Percentiles rank a stretch among this genome's conserved stretches.
Evolutionary conservation across 192 early-diverging fungal genomes (phyloP).

Genomic region (Linnemannia schmuckeri): DNA sequence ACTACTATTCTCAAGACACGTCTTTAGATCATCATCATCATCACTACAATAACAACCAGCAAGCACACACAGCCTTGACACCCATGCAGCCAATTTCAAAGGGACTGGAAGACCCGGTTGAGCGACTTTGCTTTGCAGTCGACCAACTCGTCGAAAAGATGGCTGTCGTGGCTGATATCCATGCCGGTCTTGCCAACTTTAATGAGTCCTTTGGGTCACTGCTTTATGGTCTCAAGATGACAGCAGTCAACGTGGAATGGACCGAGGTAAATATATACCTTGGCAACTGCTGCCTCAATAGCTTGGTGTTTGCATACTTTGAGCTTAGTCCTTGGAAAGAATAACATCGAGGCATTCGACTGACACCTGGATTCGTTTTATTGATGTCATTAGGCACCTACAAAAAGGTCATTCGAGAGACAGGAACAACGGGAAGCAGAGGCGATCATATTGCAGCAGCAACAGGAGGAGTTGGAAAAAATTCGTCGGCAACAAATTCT

Average conservation of each 20-base stretch:
- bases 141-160: slow-evolving; percentile 49
- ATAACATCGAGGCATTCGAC: not conserved
- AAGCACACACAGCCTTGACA: not conserved
- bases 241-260: slow-evolving; percentile 41
- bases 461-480: slow-evolving; percentile 48
- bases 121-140: slow-evolving; percentile 25
- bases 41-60: slow-evolving; percentile 1
- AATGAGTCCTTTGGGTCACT: slow-evolving; percentile 54
- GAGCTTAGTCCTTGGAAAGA: not conserved
- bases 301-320: not conserved
- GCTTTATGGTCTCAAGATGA: slow-evolving; percentile 52
- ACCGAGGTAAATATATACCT: slow-evolving; percentile 27
- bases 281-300: not conserved
- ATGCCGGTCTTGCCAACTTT: slow-evolving; percentile 45
- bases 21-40: slow-evolving; percentile 2
- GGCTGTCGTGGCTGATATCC: slow-evolving; percentile 43
- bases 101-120: slow-evolving; percentile 27
- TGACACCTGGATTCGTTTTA: not conserved
- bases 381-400: slow-evolving; percentile 27
- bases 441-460: slow-evolving; percentile 33
- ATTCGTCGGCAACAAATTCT: slow-evolving; percentile 39
- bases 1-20: slow-evolving; percentile 5
- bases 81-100: slow-evolving; percentile 30
- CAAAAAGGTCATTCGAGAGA: slow-evolving; percentile 41
- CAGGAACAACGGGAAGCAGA: slow-evolving; percentile 51